Evolutionary conservation across 345 rosid species (phyloP).

Genomic region (Boechera retrofracta): DNA sequence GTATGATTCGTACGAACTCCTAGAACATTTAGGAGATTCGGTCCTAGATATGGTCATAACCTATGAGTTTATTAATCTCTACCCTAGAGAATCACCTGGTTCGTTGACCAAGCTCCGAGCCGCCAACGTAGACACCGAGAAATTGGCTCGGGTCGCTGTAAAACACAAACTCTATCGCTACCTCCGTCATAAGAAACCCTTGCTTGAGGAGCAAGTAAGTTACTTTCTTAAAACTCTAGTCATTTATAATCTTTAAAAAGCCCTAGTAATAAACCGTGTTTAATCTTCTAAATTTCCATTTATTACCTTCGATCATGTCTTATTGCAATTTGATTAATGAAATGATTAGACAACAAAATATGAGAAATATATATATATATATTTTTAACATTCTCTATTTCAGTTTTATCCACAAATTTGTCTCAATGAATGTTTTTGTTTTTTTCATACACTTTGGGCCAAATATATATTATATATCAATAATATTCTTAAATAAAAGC

Average conservation of each 20-base stretch:
- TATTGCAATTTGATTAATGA: neutral
- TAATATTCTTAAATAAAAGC: neutral
- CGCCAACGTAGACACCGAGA: constrained; percentile 67
- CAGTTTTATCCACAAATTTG: neutral
- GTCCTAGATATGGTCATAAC: constrained; percentile 51
- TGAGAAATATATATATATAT: too few relatives aligned
- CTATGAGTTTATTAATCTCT: neutral
- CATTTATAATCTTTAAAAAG: neutral
- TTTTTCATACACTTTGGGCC: neutral
- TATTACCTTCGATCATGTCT: neutral
- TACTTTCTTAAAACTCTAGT: neutral
- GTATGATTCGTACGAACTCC: constrained; percentile 50
- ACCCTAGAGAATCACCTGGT: constrained; percentile 46
- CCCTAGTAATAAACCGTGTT: neutral
- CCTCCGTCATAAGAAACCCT: constrained; percentile 63
- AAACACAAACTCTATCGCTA: constrained; percentile 54
- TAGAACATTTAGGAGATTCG: constrained; percentile 65
- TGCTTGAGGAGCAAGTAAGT: constrained; percentile 67
- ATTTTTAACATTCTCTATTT: neutral
- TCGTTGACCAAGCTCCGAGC: constrained; percentile 68
- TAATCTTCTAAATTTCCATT: neutral
- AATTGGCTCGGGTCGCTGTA: constrained; percentile 67
- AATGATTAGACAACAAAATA: neutral
- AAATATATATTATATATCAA: too few relatives aligned
- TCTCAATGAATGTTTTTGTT: neutral